These are phyloP conservation scores for Podospora pseudopauciseta DNA, from an alignment of 495 filamentous ascomycete genomes.

Conservation along the genomic window DNA sequence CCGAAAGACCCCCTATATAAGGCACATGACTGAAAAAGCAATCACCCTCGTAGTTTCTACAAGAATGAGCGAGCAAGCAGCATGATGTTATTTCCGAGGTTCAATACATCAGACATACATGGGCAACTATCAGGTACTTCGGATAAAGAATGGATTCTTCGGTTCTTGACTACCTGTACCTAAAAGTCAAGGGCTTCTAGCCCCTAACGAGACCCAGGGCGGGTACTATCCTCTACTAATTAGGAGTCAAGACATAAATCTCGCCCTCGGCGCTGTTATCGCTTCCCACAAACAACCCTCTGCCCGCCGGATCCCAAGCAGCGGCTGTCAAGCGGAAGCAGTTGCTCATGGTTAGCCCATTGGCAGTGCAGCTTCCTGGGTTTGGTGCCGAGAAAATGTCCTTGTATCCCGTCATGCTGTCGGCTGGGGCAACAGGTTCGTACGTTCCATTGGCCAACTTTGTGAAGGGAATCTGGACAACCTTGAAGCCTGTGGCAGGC, in stretches of 20 bases:
- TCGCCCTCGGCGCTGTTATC: constrained; percentile 44
- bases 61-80: too few relatives aligned
- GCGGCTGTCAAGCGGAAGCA: constrained; percentile 37
- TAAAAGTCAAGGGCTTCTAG: too few relatives aligned
- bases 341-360: constrained; percentile 38
- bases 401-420: constrained; percentile 36
- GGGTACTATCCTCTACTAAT: neutral
- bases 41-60: too few relatives aligned
- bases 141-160: too few relatives aligned
- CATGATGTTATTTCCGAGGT: too few relatives aligned
- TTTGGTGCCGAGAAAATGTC: constrained; percentile 36
- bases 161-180: too few relatives aligned
- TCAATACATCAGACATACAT: too few relatives aligned
- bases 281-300: constrained; percentile 40
- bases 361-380: constrained; percentile 37
- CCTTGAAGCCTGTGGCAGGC: constrained; percentile 39
- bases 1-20: too few relatives aligned
- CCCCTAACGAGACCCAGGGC: too few relatives aligned
- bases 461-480: constrained; percentile 39
- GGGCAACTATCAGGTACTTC: too few relatives aligned
- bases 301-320: constrained; percentile 37
- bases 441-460: constrained; percentile 31
- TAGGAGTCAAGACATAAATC: constrained; percentile 36
- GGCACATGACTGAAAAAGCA: too few relatives aligned
- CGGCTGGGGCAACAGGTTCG: constrained; percentile 37